Base-by-base conservation (phyloP, 2,329 filamentous ascomycete species). In the Fusarium nygamai region DNA sequence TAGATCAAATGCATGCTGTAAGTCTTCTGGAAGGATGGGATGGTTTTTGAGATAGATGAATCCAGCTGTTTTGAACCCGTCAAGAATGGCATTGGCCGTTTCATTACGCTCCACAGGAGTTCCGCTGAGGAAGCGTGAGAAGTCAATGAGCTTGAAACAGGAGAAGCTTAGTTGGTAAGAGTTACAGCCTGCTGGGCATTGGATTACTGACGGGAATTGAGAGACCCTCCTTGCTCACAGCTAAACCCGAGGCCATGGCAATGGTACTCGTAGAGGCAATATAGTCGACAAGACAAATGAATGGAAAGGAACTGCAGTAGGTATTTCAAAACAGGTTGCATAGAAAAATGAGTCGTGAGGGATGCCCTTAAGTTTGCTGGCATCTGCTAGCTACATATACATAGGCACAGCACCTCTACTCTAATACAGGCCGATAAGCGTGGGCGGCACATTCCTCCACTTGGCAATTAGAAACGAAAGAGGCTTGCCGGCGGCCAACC, bases 31-130 rank as follows among this genome's bases (percentile, higher is more conserved):
- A 0, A 91, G 83, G 69, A 98, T 92, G 46, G 92, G 89, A 75
- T 96, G 92, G 82, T 96, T 93, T 77, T 92, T 92, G 44, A 97
- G 89, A 83, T 98, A 98, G 79, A 98, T 89, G 86, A 98, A 98
- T 65, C 95, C 95, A 6, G 95, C 93, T 4, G 89, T 92, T 78
- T 95, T 93, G 85, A 98, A 97, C 47, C 94, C 95, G 61, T 90
- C 80, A 19, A 96, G 90, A 75, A 98, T 91, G 46, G 92, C 90
- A 61, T 90, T 83, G 29, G 94, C 95, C 3, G 93, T 91, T 48
- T 88, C 83, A 58, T 87, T 84, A 76, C 92, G 92, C 75, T 92
- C 85, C 16, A 86, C 78, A 1, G 88, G 84, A 27, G 88, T 86
- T 39, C 92, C 92, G 65, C 87, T 83, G 31, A 94, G 89, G 82